A percentile compares a stretch with the other conserved stretches of the same genome.
phyloP scores from a whole-genome alignment of 2,329 filamentous ascomycete genomes.

The Epichloe sylvatica region DNA sequence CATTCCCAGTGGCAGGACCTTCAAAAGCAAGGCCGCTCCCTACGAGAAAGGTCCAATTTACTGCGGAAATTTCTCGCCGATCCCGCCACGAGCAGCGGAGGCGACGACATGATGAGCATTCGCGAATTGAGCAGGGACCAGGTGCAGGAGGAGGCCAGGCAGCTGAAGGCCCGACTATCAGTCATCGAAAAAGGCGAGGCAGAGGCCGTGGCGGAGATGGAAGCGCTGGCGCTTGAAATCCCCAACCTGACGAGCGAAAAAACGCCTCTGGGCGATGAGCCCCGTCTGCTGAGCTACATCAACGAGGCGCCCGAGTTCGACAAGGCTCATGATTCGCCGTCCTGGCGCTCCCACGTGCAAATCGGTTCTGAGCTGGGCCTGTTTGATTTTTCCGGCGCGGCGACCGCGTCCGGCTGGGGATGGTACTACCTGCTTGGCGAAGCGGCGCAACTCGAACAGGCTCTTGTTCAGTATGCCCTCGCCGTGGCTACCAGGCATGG shows the following conservation, averaged over 20 bases:
- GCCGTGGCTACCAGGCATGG: constrained; percentile 56
- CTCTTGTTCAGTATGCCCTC: constrained; percentile 75
- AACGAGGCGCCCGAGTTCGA: constrained; percentile 47
- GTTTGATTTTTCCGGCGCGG: constrained; percentile 76
- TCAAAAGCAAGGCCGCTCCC: constrained; percentile 43
- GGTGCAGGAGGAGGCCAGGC: constrained; percentile 49
- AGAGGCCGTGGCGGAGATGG: constrained; percentile 50
- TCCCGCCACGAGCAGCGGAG: constrained; percentile 31
- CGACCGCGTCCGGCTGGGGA: constrained; percentile 80
- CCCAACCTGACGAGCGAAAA: constrained; percentile 72
- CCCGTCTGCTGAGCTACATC: constrained; percentile 59
- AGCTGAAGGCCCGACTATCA: constrained; percentile 48
- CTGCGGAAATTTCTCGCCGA: constrained; percentile 42
- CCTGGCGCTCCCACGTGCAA: constrained; percentile 65
- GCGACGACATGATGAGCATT: constrained; percentile 25
- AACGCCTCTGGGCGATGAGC: constrained; percentile 58
- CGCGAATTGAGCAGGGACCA: constrained; percentile 29
- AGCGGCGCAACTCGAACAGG: constrained; percentile 86
- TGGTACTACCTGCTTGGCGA: constrained; percentile 96
- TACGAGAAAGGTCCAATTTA: constrained; percentile 54
- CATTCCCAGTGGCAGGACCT: constrained; percentile 45
- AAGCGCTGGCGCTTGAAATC: constrained; percentile 58
- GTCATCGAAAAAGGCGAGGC: constrained; percentile 48
- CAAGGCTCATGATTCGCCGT: constrained; percentile 16
- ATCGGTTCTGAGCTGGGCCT: constrained; percentile 77